phyloP scores from a whole-genome alignment of 768 basidiomycete species.

The Psilocybe tampanensis region DNA sequence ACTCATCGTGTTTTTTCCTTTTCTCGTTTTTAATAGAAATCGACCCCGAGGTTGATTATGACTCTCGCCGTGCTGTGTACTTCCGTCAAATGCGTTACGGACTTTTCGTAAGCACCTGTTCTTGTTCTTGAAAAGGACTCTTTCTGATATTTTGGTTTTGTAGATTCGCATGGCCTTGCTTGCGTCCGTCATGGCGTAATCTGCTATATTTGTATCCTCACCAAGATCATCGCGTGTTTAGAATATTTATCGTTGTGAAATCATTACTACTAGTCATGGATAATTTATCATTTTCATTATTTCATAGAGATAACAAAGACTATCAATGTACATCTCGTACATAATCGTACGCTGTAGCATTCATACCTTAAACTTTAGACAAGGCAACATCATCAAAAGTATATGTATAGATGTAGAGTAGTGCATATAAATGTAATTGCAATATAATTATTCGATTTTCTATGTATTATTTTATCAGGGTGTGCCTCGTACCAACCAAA shows the following conservation, averaged over 20 bases:
- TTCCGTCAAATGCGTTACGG: constrained; percentile 99
- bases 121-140: neutral
- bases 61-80: constrained; percentile 90
- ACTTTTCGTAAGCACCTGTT: constrained; percentile 74
- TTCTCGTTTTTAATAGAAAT: constrained; percentile 71
- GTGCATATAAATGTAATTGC: neutral
- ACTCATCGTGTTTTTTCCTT: constrained; percentile 10
- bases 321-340: neutral
- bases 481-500: too few species aligned
- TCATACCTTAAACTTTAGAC: neutral
- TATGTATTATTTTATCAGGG: too few species aligned
- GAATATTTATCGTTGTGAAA: neutral
- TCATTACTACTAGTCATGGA: neutral
- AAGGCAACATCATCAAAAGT: neutral
- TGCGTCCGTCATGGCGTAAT: constrained; percentile 16
- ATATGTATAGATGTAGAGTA: neutral
- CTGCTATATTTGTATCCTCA: neutral
- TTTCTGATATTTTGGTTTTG: neutral
- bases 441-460: too few species aligned
- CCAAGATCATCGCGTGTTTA: neutral
- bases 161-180: constrained; percentile 17
- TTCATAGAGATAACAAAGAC: neutral
- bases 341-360: too few species aligned
- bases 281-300: neutral
- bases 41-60: constrained; percentile 97